phyloP scores from a whole-genome alignment of 169 alveolate species.

The Ichthyophthirius multifiliis region DNA sequence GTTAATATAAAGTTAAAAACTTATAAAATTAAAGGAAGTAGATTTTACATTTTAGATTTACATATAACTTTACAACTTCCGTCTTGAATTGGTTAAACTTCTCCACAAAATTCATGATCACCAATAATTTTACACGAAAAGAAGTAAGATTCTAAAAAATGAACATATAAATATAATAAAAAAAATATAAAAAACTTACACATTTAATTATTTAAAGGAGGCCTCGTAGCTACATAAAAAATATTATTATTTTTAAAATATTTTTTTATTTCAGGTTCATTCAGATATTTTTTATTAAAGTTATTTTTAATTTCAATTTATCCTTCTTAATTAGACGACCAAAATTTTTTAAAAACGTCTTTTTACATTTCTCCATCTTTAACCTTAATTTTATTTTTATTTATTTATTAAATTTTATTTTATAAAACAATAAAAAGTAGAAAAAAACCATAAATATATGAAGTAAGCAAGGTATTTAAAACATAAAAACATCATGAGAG shows the following conservation, averaged over 20 bases:
- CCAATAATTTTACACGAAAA: neutral
- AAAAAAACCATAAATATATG: constrained; percentile 1
- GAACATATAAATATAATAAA: neutral
- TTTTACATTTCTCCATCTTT: neutral
- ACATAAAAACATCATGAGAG: constrained; percentile 48
- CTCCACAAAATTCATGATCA: neutral
- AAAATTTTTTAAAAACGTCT: neutral
- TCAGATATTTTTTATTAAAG: neutral
- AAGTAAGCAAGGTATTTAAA: constrained; percentile 51
- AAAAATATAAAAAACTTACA: neutral
- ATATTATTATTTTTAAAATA: neutral
- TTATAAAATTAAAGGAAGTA: neutral
- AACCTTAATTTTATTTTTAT: neutral
- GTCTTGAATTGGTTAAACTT: neutral
- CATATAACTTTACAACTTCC: neutral
- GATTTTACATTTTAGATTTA: neutral
- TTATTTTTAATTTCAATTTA: neutral
- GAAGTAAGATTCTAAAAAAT: neutral
- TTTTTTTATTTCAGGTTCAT: neutral
- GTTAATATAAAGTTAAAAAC: neutral
- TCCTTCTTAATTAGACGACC: neutral
- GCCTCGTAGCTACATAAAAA: neutral
- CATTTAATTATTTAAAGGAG: neutral
- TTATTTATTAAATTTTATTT: neutral
- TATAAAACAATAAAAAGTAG: neutral